These are phyloP conservation scores for Corymbia calophylla DNA, from an alignment of 441 rosid species.

Conservation along the genomic window DNA sequence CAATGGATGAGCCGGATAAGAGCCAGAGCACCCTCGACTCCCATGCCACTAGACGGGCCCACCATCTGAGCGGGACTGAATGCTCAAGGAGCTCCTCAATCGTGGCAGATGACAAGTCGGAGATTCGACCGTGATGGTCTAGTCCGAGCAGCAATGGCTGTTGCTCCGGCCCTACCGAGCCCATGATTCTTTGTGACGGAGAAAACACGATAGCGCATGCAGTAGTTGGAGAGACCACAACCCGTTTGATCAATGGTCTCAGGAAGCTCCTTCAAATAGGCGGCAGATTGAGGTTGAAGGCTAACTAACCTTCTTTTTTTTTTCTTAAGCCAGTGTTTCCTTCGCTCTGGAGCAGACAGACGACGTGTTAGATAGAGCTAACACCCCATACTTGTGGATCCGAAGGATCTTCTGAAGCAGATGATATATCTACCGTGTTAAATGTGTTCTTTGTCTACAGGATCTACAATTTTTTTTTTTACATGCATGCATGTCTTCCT, in stretches of 20 bases:
- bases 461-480: neutral
- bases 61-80: slow-evolving; percentile 47
- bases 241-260: neutral
- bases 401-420: neutral
- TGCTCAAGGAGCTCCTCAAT: slow-evolving; percentile 58
- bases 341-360: neutral
- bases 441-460: neutral
- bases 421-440: neutral
- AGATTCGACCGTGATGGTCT: slow-evolving; percentile 36
- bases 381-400: neutral
- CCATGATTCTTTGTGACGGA: slow-evolving; percentile 5
- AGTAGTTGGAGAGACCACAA: neutral
- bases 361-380: neutral
- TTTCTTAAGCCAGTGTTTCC: too few relatives aligned
- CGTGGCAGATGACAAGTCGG: slow-evolving; percentile 42
- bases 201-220: neutral
- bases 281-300: neutral
- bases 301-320: neutral
- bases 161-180: slow-evolving; percentile 17
- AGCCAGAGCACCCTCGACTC: slow-evolving; percentile 82
- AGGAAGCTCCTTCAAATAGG: neutral
- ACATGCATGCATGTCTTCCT: neutral
- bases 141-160: slow-evolving; percentile 39
- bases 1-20: slow-evolving; percentile 65
- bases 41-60: slow-evolving; percentile 66